Evolutionary conservation across 768 basidiomycete species (phyloP), one percentile per base, ranked within the genome.

Genomic region (Coprinopsis sp.): DNA sequence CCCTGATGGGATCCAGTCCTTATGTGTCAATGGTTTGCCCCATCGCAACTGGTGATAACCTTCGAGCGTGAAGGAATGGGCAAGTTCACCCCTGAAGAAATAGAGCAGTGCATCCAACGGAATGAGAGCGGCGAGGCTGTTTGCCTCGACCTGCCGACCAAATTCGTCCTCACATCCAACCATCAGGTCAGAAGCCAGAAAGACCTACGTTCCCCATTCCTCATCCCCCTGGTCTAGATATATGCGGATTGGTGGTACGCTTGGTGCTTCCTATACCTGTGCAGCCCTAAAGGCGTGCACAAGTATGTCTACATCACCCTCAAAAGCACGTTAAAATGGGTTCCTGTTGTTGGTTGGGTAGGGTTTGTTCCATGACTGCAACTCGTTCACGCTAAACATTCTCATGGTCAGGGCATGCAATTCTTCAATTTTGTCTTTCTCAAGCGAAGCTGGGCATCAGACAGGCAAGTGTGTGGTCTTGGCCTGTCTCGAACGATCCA

Each of bases 391-490:
- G 43, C 22, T 27, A 18, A 8, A 27, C 36, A 10, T 18, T 50
- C 47, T 46, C 44, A 44, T 37, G 18, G 19, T n/a, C 38, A 91
- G 89, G 87, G 79, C 47, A 97, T 96, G 91, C 91, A 88, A 77
- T 84, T 92, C 69, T 96, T 82, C 66, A 74, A 83, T 49, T 98
- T 98, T 65, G 91, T 97, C 49, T 97, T 97, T 64, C 77, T 97
- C 19, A 81, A 85, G 14, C 83, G 93, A 28, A 91, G 87, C 18
- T 95, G 92, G 94, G 84, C 86, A 2, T 81, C 88, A 16, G 94
- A 97, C 62, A 74, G 81, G n/a, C n/a, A n/a, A n/a, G n/a, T n/a
- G n/a, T n/a, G n/a, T n/a, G n/a, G n/a, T n/a, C n/a, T n/a, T n/a
- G n/a, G n/a, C n/a, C n/a, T n/a, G n/a, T n/a, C n/a, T n/a, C n/a